A percentile compares a stretch with the other conserved stretches of the same genome.
Conservation (phyloP, 2,329 filamentous ascomycete genomes). For the Microcyclospora pomicola region DNA sequence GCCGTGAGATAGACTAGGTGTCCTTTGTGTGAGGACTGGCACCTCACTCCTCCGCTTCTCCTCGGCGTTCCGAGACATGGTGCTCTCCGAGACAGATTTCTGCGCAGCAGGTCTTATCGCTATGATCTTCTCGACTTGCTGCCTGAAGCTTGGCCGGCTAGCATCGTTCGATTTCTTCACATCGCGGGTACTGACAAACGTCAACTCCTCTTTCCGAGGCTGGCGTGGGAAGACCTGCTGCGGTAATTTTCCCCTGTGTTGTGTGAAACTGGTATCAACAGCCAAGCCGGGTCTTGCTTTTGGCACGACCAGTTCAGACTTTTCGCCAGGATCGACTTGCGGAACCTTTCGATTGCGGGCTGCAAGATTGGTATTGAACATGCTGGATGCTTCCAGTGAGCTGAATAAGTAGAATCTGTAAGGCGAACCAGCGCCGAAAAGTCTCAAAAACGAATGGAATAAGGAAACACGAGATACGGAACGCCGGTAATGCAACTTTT, state of each 20-base stretch:
- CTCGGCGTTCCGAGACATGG: neutral
- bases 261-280: conserved; percentile 54
- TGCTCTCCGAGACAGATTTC: conserved; percentile 1
- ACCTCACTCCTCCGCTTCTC: no score
- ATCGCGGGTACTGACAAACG: conserved; percentile 13
- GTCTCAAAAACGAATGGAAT: no score
- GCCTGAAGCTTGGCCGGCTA: conserved; percentile 7
- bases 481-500: no score
- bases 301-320: no score
- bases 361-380: no score
- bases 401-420: no score
- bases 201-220: conserved; percentile 14
- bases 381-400: no score
- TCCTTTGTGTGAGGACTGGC: neutral
- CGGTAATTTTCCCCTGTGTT: conserved; percentile 31
- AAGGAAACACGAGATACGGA: no score
- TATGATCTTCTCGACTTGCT: conserved; percentile 15
- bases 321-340: no score
- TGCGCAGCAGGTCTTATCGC: conserved; percentile 3
- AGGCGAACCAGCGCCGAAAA: no score
- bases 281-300: conserved; percentile 8
- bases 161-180: conserved; percentile 8
- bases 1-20: neutral
- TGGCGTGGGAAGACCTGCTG: conserved; percentile 29
- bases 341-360: no score